A percentile compares a stretch with the other conserved stretches of the same genome.
phyloP scores from a whole-genome alignment of 139 green algal species.

The Tetraselmis striata region DNA sequence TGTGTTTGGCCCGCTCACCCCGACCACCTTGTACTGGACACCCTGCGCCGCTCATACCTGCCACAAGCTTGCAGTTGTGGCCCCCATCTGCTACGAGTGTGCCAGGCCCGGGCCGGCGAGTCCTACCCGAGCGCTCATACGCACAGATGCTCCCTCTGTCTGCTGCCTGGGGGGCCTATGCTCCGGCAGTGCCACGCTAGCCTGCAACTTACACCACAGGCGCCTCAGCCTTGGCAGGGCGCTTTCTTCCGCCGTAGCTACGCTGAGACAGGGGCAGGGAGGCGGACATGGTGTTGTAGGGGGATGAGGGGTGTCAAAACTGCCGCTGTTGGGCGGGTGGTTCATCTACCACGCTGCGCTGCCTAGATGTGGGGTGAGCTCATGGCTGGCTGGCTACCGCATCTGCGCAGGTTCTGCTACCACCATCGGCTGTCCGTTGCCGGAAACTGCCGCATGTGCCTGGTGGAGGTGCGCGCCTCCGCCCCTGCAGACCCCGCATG shows the following conservation, averaged over 20 bases:
- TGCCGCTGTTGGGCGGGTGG: too few relatives aligned
- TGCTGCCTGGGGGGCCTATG: too few relatives aligned
- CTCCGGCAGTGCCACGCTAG: too few relatives aligned
- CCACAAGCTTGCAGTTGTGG: not conserved
- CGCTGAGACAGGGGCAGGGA: too few relatives aligned
- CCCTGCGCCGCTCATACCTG: not conserved
- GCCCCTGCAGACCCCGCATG: not conserved
- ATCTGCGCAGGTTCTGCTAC: constrained; percentile 90
- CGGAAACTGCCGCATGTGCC: constrained; percentile 98
- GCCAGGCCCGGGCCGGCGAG: too few relatives aligned
- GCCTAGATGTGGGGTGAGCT: not conserved
- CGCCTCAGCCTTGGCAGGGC: too few relatives aligned
- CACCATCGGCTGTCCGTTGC: constrained; percentile 95
- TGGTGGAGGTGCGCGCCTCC: constrained; percentile 79
- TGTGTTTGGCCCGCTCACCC: not conserved
- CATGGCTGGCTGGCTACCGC: not conserved
- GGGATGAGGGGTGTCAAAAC: not conserved
- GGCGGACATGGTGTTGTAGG: not conserved
- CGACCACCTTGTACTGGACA: not conserved
- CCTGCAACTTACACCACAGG: too few relatives aligned
- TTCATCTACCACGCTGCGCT: not conserved
- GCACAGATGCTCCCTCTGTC: too few relatives aligned
- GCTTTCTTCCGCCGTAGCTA: too few relatives aligned
- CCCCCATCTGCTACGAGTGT: too few relatives aligned
- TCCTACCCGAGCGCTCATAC: too few relatives aligned